Conservation (phyloP, 129 eudicot genomes). For the Lonicera japonica region DNA sequence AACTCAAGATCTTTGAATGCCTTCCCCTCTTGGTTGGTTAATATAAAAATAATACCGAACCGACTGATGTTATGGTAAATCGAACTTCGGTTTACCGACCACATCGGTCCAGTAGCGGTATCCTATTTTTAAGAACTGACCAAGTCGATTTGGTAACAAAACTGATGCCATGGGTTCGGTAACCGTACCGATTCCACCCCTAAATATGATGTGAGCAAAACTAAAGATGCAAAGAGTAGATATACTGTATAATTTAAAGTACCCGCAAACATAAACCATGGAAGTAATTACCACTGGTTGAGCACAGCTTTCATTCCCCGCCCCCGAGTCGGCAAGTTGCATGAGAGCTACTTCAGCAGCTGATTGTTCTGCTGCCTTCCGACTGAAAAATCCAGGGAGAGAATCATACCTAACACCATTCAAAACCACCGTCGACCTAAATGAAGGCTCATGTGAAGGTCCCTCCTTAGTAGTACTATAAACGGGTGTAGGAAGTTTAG, state of each 20-base stretch:
- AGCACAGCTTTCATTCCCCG: conserved; percentile 42
- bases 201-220: no score
- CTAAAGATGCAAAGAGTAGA: not conserved
- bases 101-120: no score
- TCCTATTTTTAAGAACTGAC: no score
- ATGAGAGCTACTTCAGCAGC: conserved; percentile 98
- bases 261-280: not conserved
- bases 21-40: no score
- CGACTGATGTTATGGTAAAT: no score
- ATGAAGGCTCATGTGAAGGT: conserved; percentile 93
- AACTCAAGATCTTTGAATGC: no score
- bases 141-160: no score
- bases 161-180: no score
- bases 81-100: no score
- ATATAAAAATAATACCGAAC: no score
- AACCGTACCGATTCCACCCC: no score
- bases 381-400: conserved; percentile 71
- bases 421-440: conserved; percentile 74
- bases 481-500: conserved; percentile 63
- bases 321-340: conserved; percentile 55
- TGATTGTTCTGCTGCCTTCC: conserved; percentile 96
- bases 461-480: conserved; percentile 91
- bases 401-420: conserved; percentile 68
- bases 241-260: not conserved
- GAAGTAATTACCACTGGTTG: conserved; percentile 70